Evolutionary conservation across 2,329 filamentous ascomycete species (phyloP).

Genomic region (Monosporascus sp.): DNA sequence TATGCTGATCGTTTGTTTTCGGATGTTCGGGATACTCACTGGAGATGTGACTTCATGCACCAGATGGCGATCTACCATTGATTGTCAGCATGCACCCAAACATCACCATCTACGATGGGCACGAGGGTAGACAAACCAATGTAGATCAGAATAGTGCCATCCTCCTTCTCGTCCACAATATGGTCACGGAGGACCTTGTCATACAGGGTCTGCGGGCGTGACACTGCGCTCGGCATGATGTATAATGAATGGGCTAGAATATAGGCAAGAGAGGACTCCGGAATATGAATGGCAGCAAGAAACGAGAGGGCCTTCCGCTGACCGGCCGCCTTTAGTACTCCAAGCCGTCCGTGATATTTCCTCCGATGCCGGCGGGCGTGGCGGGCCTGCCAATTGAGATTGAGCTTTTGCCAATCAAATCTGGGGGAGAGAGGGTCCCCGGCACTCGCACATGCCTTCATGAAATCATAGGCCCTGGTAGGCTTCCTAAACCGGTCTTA

Average conservation of each 20-base stretch:
- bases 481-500: not conserved
- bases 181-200: constrained; percentile 96
- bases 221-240: constrained; percentile 62
- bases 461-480: not conserved
- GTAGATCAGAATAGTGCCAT: constrained; percentile 88
- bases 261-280: not conserved
- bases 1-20: not conserved
- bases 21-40: constrained; percentile 43
- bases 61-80: constrained; percentile 72
- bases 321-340: not conserved
- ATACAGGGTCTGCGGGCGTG: constrained; percentile 73
- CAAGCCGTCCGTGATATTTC: not conserved
- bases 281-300: not conserved
- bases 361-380: not conserved
- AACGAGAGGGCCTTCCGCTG: not conserved
- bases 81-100: constrained; percentile 9
- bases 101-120: not conserved
- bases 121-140: constrained; percentile 60
- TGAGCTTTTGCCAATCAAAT: not conserved
- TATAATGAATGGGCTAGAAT: constrained; percentile 3
- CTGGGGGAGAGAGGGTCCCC: not conserved
- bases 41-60: constrained; percentile 98
- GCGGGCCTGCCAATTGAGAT: not conserved
- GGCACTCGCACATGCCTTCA: not conserved
- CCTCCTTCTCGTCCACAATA: constrained; percentile 90